Conservation (phyloP, 2,329 filamentous ascomycete genomes). For the Aureobasidium musti region DNA sequence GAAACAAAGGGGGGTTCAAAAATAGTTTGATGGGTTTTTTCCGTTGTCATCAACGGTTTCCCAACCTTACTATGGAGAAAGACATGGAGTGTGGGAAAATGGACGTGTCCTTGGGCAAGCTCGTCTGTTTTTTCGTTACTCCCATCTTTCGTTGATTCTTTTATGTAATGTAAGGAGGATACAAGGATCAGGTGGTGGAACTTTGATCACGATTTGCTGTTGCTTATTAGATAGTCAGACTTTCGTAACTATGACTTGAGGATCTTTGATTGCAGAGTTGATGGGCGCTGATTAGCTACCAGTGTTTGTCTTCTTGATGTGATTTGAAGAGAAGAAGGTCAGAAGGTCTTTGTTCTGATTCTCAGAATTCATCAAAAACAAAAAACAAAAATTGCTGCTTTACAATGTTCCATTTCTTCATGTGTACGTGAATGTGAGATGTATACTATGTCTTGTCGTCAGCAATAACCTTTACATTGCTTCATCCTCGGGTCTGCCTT, state of each 20-base stretch:
- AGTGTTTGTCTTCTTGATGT: background rate
- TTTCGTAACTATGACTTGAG: background rate
- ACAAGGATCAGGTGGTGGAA: background rate
- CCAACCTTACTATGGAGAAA: background rate
- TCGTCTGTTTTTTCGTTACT: background rate
- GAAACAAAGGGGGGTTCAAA: background rate
- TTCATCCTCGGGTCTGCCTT: too few relatives aligned
- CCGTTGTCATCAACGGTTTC: conserved; percentile 4
- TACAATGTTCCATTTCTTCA: background rate
- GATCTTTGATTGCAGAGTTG: background rate
- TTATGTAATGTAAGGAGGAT: background rate
- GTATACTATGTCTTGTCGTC: background rate
- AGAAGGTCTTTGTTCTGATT: background rate
- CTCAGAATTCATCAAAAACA: background rate
- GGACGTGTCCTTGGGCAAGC: background rate
- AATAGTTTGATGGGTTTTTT: background rate
- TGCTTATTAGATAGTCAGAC: background rate
- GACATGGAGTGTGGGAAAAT: background rate
- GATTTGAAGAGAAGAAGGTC: background rate
- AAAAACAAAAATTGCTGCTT: background rate
- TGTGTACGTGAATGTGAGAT: background rate
- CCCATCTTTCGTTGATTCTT: conserved; percentile 2
- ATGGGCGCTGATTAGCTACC: conserved; percentile 14
- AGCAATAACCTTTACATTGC: too few relatives aligned
- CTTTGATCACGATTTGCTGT: conserved; percentile 1